These are phyloP conservation scores for Cladosporium austrohemisphaericum DNA, from an alignment of 2,329 filamentous ascomycete genomes.

Conservation along the genomic window DNA sequence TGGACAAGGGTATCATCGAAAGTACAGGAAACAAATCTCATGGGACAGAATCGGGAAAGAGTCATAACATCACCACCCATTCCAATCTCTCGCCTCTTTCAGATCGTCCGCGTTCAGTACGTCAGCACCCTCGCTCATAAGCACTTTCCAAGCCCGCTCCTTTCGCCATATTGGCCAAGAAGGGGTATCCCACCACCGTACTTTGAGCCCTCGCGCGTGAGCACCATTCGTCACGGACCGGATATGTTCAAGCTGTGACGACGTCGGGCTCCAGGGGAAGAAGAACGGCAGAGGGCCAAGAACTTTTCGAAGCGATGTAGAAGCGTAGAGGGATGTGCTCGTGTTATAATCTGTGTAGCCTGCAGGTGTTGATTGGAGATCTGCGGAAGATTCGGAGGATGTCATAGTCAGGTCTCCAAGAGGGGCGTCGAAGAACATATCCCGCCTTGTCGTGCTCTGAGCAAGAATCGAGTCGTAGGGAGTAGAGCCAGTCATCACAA, in stretches of 20 bases:
- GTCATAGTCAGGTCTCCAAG: conserved; percentile 34
- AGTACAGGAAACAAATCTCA: too few species aligned
- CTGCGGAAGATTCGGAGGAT: background rate
- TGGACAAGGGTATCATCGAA: too few species aligned
- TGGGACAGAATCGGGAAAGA: too few species aligned
- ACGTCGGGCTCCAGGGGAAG: background rate
- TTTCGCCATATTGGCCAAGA: conserved; percentile 52
- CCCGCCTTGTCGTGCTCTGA: conserved; percentile 50
- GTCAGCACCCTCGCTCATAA: conserved; percentile 54
- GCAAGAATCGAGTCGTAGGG: conserved; percentile 54
- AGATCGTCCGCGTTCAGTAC: conserved; percentile 59
- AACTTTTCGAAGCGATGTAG: conserved; percentile 50
- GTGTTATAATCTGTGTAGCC: conserved; percentile 42
- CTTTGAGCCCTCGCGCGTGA: conserved; percentile 54
- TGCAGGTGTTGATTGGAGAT: background rate
- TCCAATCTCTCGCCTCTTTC: conserved; percentile 52
- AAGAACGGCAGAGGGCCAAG: conserved; percentile 1
- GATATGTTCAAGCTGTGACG: background rate
- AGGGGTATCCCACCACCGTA: conserved; percentile 56
- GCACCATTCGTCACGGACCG: conserved; percentile 35
- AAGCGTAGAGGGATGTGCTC: conserved; percentile 65
- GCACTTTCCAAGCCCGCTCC: conserved; percentile 53
- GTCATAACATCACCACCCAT: conserved; percentile 48
- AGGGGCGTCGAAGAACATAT: conserved; percentile 62
- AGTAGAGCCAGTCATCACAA: conserved; percentile 65